Base-by-base conservation (phyloP, 2,329 filamentous ascomycete genomes). In the Calonectria naviculata region DNA sequence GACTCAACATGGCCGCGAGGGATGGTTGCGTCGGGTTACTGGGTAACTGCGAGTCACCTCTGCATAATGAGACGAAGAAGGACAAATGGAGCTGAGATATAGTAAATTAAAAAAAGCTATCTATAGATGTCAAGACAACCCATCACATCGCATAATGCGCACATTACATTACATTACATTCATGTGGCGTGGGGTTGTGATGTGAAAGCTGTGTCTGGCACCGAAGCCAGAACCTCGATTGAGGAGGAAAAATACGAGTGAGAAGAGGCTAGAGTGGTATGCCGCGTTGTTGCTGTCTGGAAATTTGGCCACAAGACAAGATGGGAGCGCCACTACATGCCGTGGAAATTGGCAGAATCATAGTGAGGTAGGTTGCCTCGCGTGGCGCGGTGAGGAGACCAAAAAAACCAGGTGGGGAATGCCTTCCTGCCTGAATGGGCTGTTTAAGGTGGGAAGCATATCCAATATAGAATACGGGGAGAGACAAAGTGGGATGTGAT, bases 301-400 rank as follows among this genome's bases (percentile, higher is more conserved):
- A 38, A 28, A 15, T 28, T 12, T 60, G 56, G 56, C 12, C 31
- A 38, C 28, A 29, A 24, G 31, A 26, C 29, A 15, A n/a, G 29
- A 66, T 49, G 38, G 15, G 41, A 31, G 47, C 49, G 64, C 64
- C 64, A 46, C 47, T 42, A 26, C 38, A 26, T 46, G 49, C 34
- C 38, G 49, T 46, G 31, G 62, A 66, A 58, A 58, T 66, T 54
- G 24, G 47, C 26, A 64, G 24, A 31, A 13, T 24, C 21, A 54
- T 31, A 36, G 31, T 28, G n/a, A 7, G n/a, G n/a, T n/a, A 29
- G 38, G 9, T 21, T 21, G 24, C 21, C 24, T 66, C 64, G 64
- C 64, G 26, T 58, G 64, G 64, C 49, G 64, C 64, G 64, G 64
- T 38, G 36, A 47, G 5, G 60, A 49, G 46, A 65, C 52, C 24